Conservation (phyloP, 129 eudicot genomes). For the Tanacetum coccineum region DNA sequence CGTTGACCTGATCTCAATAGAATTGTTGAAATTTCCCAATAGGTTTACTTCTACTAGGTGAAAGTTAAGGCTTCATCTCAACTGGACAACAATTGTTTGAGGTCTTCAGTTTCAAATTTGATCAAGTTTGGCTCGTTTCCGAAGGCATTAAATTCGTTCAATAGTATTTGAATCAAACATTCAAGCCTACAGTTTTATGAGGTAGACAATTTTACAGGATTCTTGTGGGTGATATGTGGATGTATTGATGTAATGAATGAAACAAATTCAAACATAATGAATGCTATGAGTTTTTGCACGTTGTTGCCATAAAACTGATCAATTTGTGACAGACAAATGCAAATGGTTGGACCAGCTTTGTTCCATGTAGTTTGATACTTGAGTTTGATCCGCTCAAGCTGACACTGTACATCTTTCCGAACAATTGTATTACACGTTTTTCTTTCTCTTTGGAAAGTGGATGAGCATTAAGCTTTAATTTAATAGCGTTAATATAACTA, state of each 20-base stretch:
- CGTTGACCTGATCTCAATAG: background rate
- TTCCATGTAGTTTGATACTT: conserved; percentile 4
- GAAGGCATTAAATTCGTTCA: background rate
- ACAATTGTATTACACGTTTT: background rate
- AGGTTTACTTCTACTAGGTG: background rate
- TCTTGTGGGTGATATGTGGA: background rate
- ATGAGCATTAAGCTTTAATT: background rate
- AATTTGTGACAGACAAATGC: background rate
- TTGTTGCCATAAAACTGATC: background rate
- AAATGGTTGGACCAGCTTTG: background rate
- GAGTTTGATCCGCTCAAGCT: conserved; percentile 4
- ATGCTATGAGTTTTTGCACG: background rate
- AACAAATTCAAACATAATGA: background rate
- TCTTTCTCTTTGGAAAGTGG: background rate
- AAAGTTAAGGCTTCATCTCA: too few relatives aligned
- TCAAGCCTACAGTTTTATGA: background rate
- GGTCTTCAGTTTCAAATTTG: background rate
- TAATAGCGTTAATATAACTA: conserved; percentile 3
- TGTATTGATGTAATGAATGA: background rate
- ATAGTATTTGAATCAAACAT: background rate
- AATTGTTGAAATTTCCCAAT: conserved; percentile 2
- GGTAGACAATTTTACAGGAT: background rate
- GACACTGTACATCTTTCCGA: conserved; percentile 7
- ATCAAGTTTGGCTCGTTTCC: conserved; percentile 10
- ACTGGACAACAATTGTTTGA: too few relatives aligned